A percentile compares a stretch with the other conserved stretches of the same genome.
phyloP scores from a whole-genome alignment of 768 basidiomycete species.

The Suillus decipiens region DNA sequence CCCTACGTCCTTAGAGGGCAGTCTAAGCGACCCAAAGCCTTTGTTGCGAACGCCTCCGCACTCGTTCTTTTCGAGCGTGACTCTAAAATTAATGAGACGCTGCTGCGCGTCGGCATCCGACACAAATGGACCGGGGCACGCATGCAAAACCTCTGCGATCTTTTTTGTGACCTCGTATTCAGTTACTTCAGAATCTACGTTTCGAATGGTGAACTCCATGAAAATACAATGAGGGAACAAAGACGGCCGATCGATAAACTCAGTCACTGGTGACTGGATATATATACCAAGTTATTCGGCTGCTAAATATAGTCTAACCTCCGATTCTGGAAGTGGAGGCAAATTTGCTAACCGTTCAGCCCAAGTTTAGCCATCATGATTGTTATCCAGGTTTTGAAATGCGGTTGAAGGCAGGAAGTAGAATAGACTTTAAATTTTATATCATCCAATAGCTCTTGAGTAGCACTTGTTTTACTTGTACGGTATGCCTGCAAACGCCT shows the following conservation, averaged over 20 bases:
- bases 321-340: too few species aligned
- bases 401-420: background rate
- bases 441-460: background rate
- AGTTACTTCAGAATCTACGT: slow-evolving; percentile 40
- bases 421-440: background rate
- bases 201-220: slow-evolving; percentile 42
- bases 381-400: background rate
- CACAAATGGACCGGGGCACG: slow-evolving; percentile 30
- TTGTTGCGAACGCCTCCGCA: slow-evolving; percentile 58
- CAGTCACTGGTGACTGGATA: background rate
- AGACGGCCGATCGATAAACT: slow-evolving; percentile 4
- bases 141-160: slow-evolving; percentile 58
- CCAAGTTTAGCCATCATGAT: background rate
- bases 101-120: slow-evolving; percentile 17
- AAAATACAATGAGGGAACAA: background rate
- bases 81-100: slow-evolving; percentile 57
- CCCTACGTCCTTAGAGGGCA: slow-evolving; percentile 36
- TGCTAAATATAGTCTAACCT: background rate
- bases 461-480: slow-evolving; percentile 26
- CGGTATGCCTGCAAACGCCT: slow-evolving; percentile 28
- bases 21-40: slow-evolving; percentile 44
- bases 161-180: slow-evolving; percentile 58
- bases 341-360: too few species aligned
- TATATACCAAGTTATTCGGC: background rate
- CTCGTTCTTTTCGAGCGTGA: slow-evolving; percentile 51